Evolutionary conservation across 169 alveolate genomes (phyloP), one percentile per base, ranked within the genome.

Genomic region (Eimeria maxima): DNA sequence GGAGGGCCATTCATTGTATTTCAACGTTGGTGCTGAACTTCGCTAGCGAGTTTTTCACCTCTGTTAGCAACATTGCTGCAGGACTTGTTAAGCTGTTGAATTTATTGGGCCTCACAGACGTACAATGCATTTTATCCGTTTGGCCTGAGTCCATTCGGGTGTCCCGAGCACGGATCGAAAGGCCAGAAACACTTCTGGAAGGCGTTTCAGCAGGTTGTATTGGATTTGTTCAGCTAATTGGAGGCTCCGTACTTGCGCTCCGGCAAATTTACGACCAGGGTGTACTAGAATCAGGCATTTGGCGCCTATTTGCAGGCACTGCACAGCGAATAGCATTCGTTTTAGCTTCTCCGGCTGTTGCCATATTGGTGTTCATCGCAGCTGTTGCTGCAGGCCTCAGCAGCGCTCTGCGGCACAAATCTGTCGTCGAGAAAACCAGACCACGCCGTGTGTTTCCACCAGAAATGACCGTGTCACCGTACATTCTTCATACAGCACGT

Each of bases 141-240:
- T 94, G 96, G 96, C 96, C 96, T 4, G 80, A 88, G 67, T 24
- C 80, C 22, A 50, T 83, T 1, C 65, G 96, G 45, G 89, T 84
- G 69, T 53, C 73, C n/a, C 94, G 94, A 6, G 27, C 53, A 4
- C 65, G 88, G 11, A 57, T 94, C 27, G 96, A 94, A 81, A 53
- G 96, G 18, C 96, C 96, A 45, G 96, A 94, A 45, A 47, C 80
- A 22, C 22, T 94, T 1, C n/a, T 50, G 24, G 96, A 94, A 11
- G 96, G 94, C 88, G 10, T 65, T 29, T 29, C 2, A 27, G 83
- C 94, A 13, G 94, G 94, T 1, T 42, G 33, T 65, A 24, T 87
- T 42, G 94, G 94, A 22, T 55, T 74, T 11, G 53, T 87, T 11
- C 94, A 87, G 69, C 44, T 87, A 11, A 6, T 87, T 87, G 94